Conservation (phyloP, 345 rosid species). For the Lepidium aucheri region DNA sequence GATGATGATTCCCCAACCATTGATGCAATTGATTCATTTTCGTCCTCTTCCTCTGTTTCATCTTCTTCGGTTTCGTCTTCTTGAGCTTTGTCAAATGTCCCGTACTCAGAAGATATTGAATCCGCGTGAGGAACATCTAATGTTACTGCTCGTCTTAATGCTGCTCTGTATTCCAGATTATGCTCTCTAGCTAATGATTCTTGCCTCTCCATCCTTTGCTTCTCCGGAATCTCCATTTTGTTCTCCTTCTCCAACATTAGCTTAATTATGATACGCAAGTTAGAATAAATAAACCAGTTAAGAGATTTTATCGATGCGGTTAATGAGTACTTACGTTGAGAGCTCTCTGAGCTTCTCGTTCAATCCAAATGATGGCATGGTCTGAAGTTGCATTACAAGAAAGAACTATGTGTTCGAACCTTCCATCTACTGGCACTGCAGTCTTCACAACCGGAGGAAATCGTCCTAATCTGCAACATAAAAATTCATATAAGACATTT, state of each 20-base stretch:
- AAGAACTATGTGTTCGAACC: conserved; percentile 92
- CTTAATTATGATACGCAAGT: conserved; percentile 17
- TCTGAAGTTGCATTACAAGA: conserved; percentile 95
- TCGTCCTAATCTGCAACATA: conserved; percentile 78
- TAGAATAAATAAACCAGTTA: neutral
- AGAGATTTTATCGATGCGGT: neutral
- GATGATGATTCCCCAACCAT: conserved; percentile 18
- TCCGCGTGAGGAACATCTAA: conserved; percentile 68
- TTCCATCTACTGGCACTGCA: conserved; percentile 91
- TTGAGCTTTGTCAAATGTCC: conserved; percentile 57
- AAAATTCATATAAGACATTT: too few relatives aligned
- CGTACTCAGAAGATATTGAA: conserved; percentile 56
- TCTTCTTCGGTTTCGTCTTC: conserved; percentile 36
- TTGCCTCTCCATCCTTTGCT: conserved; percentile 88
- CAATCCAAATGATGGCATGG: conserved; percentile 86
- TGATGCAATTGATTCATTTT: conserved; percentile 1
- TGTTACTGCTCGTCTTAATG: conserved; percentile 70
- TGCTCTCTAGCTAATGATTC: conserved; percentile 66
- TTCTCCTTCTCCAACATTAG: conserved; percentile 68
- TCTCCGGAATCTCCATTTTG: conserved; percentile 56
- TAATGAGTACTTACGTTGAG: conserved; percentile 43
- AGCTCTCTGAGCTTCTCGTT: conserved; percentile 79
- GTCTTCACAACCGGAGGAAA: conserved; percentile 85
- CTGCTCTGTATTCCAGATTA: conserved; percentile 68
- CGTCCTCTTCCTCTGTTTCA: conserved; percentile 18